Percentiles rank a stretch among this genome's conserved stretches.
Conservation (phyloP, 371 early-diverging fungal genomes). For the Batrachochytrium dendrobatidis region DNA sequence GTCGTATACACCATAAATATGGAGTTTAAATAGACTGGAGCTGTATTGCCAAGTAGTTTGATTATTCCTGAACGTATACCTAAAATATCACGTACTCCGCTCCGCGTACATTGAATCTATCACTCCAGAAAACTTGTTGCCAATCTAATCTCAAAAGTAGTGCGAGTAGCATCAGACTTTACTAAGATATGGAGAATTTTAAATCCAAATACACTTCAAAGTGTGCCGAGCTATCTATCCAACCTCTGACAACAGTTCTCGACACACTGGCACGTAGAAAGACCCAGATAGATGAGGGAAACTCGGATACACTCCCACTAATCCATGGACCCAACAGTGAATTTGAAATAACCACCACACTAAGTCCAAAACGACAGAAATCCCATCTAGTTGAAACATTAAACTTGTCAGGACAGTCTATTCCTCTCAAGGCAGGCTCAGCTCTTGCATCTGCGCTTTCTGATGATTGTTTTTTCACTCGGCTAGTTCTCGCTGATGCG, state of each 20-base stretch:
- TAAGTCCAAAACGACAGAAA: too few species aligned
- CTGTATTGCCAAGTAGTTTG: too few species aligned
- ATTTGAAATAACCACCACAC: too few species aligned
- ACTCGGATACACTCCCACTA: too few species aligned
- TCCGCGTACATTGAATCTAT: background rate
- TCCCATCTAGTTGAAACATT: background rate
- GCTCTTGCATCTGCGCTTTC: slow-evolving; percentile 30
- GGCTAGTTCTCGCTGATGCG: slow-evolving; percentile 32
- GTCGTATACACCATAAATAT: too few species aligned
- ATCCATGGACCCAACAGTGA: too few species aligned
- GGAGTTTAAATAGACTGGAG: too few species aligned
- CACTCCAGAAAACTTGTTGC: background rate
- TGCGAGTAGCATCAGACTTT: background rate
- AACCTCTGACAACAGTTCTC: slow-evolving; percentile 14
- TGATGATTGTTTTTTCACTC: slow-evolving; percentile 20
- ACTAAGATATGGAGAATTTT: slow-evolving; percentile 14
- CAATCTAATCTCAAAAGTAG: background rate
- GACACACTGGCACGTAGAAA: slow-evolving; percentile 1
- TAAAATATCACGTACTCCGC: too few species aligned
- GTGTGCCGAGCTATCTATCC: slow-evolving; percentile 17
- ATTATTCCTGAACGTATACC: too few species aligned
- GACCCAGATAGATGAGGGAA: background rate
- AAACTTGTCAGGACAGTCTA: slow-evolving; percentile 18
- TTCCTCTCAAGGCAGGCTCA: slow-evolving; percentile 18
- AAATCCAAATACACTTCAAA: slow-evolving; percentile 7